Evolutionary conservation across 2,329 filamentous ascomycete species (phyloP).

Genomic region (Fonsecaea multimorphosa): DNA sequence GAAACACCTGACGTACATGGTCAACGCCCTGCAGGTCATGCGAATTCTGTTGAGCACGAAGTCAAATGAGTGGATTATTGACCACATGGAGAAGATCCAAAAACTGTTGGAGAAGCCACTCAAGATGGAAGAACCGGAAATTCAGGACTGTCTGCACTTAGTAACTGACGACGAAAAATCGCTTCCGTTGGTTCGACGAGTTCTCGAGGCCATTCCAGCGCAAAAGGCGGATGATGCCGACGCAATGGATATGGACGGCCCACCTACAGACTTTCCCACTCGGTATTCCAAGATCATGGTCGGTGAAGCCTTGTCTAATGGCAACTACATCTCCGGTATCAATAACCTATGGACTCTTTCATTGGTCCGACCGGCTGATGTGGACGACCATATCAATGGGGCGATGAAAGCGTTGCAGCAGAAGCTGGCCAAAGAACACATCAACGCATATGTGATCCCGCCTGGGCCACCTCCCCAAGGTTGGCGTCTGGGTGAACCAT

Average conservation of each 20-base stretch:
- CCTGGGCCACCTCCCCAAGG: conserved; percentile 45
- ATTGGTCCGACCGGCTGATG: conserved; percentile 79
- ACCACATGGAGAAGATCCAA: conserved; percentile 77
- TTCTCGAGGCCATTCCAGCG: conserved; percentile 88
- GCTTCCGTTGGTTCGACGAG: conserved; percentile 59
- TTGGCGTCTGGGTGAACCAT: conserved; percentile 50
- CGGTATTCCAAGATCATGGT: conserved; percentile 79
- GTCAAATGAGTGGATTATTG: conserved; percentile 86
- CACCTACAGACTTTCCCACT: conserved; percentile 83
- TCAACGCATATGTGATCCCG: conserved; percentile 68
- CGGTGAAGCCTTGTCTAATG: conserved; percentile 81
- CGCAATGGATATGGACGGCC: conserved; percentile 73
- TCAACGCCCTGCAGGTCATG: conserved; percentile 92
- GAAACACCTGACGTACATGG: conserved; percentile 70
- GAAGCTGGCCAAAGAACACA: conserved; percentile 92
- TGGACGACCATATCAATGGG: conserved; percentile 84
- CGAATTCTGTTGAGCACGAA: conserved; percentile 88
- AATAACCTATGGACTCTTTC: conserved; percentile 94
- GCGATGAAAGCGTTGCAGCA: conserved; percentile 93
- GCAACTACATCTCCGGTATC: conserved; percentile 84
- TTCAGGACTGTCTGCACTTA: conserved; percentile 89
- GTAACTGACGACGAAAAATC: conserved; percentile 72
- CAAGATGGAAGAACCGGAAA: conserved; percentile 84
- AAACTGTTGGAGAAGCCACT: conserved; percentile 89
- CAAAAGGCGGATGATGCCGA: conserved; percentile 85